phyloP scores from a whole-genome alignment of 306 rosid species.

The Pterocarpus santalinus region DNA sequence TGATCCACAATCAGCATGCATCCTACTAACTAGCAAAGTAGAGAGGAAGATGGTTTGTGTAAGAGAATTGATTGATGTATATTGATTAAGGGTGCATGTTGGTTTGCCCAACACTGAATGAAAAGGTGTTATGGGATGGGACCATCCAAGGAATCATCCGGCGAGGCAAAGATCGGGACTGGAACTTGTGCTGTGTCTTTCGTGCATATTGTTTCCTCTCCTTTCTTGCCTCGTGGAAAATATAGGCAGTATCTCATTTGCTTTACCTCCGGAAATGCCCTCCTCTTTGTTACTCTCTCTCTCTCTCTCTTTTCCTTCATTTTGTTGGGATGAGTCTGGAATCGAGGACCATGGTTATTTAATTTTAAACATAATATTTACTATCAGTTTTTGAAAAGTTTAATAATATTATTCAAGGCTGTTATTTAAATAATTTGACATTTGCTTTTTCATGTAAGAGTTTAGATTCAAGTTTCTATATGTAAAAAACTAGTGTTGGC shows the following conservation, averaged over 20 bases:
- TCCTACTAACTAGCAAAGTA: too few species aligned
- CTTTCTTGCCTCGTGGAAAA: neutral
- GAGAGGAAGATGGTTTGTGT: neutral
- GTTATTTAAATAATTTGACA: too few species aligned
- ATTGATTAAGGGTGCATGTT: neutral
- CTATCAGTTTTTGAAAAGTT: too few species aligned
- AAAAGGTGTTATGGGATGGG: neutral
- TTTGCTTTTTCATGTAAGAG: too few species aligned
- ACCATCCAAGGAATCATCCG: neutral
- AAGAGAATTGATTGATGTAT: neutral
- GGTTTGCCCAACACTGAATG: slow-evolving; percentile 1
- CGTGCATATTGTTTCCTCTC: neutral
- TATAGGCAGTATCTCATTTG: too few species aligned
- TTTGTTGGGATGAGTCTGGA: neutral
- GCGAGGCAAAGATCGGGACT: neutral
- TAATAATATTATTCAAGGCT: too few species aligned
- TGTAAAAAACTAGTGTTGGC: too few species aligned
- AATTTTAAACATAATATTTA: too few species aligned
- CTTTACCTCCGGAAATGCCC: neutral
- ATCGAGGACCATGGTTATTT: neutral
- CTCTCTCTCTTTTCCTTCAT: neutral
- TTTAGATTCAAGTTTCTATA: too few species aligned
- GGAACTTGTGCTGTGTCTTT: neutral
- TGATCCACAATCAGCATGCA: too few species aligned
- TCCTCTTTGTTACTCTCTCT: neutral